phyloP scores from a whole-genome alignment of 1,284 basidiomycete genomes.

The Hemileia vastatrix region DNA sequence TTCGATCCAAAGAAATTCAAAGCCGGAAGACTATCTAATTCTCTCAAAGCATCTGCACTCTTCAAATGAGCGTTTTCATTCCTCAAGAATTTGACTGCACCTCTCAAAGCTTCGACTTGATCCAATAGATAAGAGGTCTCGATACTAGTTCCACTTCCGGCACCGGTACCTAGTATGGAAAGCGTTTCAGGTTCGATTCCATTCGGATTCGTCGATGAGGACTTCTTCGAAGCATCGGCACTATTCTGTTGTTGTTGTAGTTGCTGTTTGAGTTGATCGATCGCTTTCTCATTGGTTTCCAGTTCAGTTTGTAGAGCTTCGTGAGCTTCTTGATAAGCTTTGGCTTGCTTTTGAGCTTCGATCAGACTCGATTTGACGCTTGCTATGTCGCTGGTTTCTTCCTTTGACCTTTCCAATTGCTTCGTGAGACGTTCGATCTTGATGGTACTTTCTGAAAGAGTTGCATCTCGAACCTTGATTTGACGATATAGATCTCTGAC shows the following conservation, averaged over 20 bases:
- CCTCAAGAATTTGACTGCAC: slow-evolving; percentile 79
- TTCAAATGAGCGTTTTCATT: slow-evolving; percentile 86
- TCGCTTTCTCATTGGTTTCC: slow-evolving; percentile 58
- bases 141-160: slow-evolving; percentile 60
- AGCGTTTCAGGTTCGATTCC: slow-evolving; percentile 3
- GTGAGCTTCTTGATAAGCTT: slow-evolving; percentile 72
- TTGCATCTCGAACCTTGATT: slow-evolving; percentile 12
- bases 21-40: slow-evolving; percentile 63
- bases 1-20: slow-evolving; percentile 21
- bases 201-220: slow-evolving; percentile 6
- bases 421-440: slow-evolving; percentile 92
- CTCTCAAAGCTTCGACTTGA: slow-evolving; percentile 82
- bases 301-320: slow-evolving; percentile 82
- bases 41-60: slow-evolving; percentile 71
- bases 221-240: slow-evolving; percentile 20
- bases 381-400: slow-evolving; percentile 66
- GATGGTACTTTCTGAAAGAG: slow-evolving; percentile 58
- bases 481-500: slow-evolving; percentile 59
- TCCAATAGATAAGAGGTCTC: slow-evolving; percentile 76
- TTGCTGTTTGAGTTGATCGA: background rate
- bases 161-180: slow-evolving; percentile 38
- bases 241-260: slow-evolving; percentile 13
- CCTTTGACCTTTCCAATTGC: slow-evolving; percentile 77
- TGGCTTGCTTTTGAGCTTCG: slow-evolving; percentile 35
- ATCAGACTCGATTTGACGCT: slow-evolving; percentile 56